These are phyloP conservation scores for Aureobasidium lini DNA, from an alignment of 2,329 filamentous ascomycete species.

Conservation along the genomic window DNA sequence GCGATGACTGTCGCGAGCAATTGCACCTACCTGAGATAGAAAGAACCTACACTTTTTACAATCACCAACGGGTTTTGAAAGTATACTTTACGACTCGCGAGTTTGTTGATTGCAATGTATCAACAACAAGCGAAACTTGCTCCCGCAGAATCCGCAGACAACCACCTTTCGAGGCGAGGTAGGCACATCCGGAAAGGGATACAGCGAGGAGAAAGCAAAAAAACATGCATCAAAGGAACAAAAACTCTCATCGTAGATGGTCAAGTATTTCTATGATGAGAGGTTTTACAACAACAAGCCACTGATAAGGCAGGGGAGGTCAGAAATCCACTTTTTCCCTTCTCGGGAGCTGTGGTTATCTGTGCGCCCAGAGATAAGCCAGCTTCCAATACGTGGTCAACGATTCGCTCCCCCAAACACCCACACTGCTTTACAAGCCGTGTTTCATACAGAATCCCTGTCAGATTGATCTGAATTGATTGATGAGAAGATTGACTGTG, in stretches of 20 bases:
- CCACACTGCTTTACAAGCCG: not conserved
- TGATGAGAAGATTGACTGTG: not conserved
- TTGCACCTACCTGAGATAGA: not conserved
- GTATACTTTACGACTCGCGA: not conserved
- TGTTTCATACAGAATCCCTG: not conserved
- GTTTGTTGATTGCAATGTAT: not conserved
- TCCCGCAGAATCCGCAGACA: not conserved
- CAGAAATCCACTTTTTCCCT: slow-evolving; percentile 2
- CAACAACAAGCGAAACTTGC: not conserved
- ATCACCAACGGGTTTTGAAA: not conserved
- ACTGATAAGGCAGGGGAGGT: slow-evolving; percentile 12
- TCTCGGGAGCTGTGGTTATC: not conserved
- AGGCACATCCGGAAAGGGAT: not conserved
- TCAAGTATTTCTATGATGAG: slow-evolving; percentile 11
- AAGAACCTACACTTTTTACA: not conserved
- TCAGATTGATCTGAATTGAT: not conserved
- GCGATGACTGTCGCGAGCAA: slow-evolving; percentile 6
- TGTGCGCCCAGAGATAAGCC: slow-evolving; percentile 13
- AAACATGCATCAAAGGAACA: not conserved
- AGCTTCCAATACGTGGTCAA: not conserved
- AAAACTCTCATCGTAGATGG: not conserved
- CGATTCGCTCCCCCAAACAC: not conserved
- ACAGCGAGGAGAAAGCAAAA: slow-evolving; percentile 5
- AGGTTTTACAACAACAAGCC: slow-evolving; percentile 5
- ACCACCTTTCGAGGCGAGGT: not conserved